Percentiles rank a stretch among this genome's conserved stretches.
Conservation (phyloP, 805 yeast species). For the Wickerhamiella nectarea region DNA sequence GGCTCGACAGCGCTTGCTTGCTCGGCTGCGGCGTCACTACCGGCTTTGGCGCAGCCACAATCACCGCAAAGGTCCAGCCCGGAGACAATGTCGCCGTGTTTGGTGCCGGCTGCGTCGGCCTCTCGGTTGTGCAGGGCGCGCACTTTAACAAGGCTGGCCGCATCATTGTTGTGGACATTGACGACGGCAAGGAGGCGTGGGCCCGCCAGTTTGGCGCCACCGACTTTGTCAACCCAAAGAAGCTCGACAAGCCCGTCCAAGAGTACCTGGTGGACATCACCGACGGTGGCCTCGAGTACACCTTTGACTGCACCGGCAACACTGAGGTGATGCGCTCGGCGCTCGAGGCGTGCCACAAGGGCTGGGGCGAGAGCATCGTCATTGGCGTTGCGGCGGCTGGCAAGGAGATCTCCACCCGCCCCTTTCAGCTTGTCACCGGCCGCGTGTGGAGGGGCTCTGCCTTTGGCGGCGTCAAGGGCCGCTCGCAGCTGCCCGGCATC, state of each 20-base stretch:
- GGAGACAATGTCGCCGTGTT: conserved; percentile 94
- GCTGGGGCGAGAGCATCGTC: conserved; percentile 93
- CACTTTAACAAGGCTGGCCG: conserved; percentile 65
- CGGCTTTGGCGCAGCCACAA: conserved; percentile 94
- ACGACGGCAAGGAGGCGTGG: conserved; percentile 74
- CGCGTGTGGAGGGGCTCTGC: conserved; percentile 99
- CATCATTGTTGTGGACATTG: conserved; percentile 72
- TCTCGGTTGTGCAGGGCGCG: conserved; percentile 94
- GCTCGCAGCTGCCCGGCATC: conserved; percentile 83
- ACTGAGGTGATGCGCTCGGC: conserved; percentile 91
- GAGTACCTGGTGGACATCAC: conserved; percentile 67
- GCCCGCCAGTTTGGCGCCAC: conserved; percentile 88
- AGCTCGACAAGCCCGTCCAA: conserved; percentile 61
- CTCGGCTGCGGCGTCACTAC: conserved; percentile 98
- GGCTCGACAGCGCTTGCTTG: conserved; percentile 74
- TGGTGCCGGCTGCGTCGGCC: conserved; percentile 97
- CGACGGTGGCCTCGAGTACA: conserved; percentile 93
- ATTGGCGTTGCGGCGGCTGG: conserved; percentile 99
- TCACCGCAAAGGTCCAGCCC: conserved; percentile 77
- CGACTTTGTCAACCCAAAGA: conserved; percentile 77
- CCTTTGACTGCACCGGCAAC: conserved; percentile 98
- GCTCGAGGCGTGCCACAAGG: conserved; percentile 93
- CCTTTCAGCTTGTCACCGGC: conserved; percentile 98
- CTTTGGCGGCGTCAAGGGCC: conserved; percentile 98
- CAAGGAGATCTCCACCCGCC: conserved; percentile 89